A percentile compares a stretch with the other conserved stretches of the same genome.
These are phyloP conservation scores for Polyplosphaeria fusca DNA, from an alignment of 495 filamentous ascomycete species.

Conservation along the genomic window DNA sequence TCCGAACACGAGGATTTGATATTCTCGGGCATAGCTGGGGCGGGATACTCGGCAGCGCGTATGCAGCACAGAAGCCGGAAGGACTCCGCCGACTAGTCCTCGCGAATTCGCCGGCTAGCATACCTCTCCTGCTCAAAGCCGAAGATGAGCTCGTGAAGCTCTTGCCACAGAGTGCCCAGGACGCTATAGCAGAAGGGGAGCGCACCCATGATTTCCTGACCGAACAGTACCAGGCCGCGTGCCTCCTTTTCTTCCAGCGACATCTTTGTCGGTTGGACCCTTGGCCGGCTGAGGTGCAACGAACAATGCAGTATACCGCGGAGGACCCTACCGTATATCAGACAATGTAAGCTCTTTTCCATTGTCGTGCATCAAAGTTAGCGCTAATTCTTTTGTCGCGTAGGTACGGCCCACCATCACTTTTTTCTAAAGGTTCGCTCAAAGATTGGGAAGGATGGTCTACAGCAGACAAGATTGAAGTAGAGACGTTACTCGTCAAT, in stretches of 20 bases:
- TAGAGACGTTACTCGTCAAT: conserved; percentile 49
- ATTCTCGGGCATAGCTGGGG: conserved; percentile 53
- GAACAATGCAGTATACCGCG: conserved; percentile 40
- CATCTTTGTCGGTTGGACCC: conserved; percentile 46
- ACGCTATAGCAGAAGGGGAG: conserved; percentile 36
- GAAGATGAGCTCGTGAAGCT: conserved; percentile 44
- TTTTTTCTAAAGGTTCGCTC: conserved; percentile 47
- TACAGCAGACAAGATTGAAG: conserved; percentile 41
- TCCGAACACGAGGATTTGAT: conserved; percentile 41
- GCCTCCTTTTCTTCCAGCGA: conserved; percentile 43
- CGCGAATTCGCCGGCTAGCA: conserved; percentile 43
- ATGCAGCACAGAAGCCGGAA: conserved; percentile 41
- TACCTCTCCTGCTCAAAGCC: conserved; percentile 36
- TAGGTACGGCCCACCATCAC: conserved; percentile 48
- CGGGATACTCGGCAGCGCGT: conserved; percentile 48
- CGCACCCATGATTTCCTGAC: conserved; percentile 40
- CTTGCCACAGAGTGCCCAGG: conserved; percentile 42
- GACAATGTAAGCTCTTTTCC: conserved; percentile 45
- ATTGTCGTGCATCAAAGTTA: neutral
- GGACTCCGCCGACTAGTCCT: conserved; percentile 47
- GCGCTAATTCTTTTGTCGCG: conserved; percentile 27
- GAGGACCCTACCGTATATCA: conserved; percentile 47
- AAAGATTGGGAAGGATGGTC: conserved; percentile 45
- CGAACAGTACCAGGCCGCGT: conserved; percentile 47
- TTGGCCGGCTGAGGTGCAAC: conserved; percentile 38